Base-by-base conservation (phyloP, 192 early-diverging fungal species). In the Umbelopsis sp. region DNA sequence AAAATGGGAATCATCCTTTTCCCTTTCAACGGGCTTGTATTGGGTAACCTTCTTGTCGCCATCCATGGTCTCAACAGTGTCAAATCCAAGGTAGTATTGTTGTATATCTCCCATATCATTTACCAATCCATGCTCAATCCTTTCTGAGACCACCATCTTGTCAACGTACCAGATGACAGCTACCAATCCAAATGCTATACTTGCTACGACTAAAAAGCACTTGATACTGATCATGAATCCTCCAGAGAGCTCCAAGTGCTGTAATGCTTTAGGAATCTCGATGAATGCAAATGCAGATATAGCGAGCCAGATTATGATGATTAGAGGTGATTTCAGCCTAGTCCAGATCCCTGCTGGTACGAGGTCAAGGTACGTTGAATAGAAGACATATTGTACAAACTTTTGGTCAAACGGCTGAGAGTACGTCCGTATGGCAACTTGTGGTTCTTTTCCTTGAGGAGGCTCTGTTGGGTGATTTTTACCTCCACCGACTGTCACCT, bases 361-460 rank as follows among this genome's bases (percentile, higher is more conserved):
- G 11, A 74, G 72, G 65, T 77, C 71, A 20, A 77, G 62, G 69
- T 81, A 81, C 0, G 75, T 76, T 2, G 79, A 81, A 36, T 71
- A 76, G 41, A 71, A 81, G 24, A 77, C 26, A 53, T 77, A 77
- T 17, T 77, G 79, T 10, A 74, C 79, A 54, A 71, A 77, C 49
- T 77, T 81, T 26, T 54, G 54, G 65, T 81, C 79, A 14, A 21
- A 54, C 53, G 74, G 72, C 20, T 68, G 68, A 74, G 67, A 74
- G 25, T 77, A 81, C 4, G 75, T 71, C 9, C 79, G 72, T 14
- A 81, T 67, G 5, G 51, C 71, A 20, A 81, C 62, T 21, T 67
- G 31, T 21, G 79, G 51, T 14, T 54, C 71, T 3, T 65, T 65
- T 34, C 24, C 36, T 32, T 49, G 22, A 8, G 41, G 26, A 24